A percentile compares a stretch with the other conserved stretches of the same genome.
These are phyloP conservation scores for Sanghuangporus sanghuang DNA, from an alignment of 1,284 basidiomycete species.

Conservation along the genomic window DNA sequence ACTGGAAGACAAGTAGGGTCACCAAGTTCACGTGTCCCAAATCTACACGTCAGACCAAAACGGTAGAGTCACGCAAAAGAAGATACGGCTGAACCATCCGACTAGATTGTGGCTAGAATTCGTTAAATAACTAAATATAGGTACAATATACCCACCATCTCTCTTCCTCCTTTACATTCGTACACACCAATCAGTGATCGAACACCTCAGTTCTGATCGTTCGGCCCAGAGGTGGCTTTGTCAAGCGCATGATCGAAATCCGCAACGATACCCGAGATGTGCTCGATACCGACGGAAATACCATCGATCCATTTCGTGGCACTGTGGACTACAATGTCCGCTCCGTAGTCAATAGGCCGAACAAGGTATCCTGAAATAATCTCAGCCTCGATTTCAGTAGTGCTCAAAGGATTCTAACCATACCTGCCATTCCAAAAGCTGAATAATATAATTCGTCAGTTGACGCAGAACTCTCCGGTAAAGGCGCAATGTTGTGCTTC, in stretches of 20 bases:
- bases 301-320: constrained; percentile 87
- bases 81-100: neutral
- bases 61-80: neutral
- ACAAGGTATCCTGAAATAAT: constrained; percentile 55
- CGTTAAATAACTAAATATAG: neutral
- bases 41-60: neutral
- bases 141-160: neutral
- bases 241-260: constrained; percentile 68
- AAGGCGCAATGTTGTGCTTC: constrained; percentile 68
- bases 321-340: constrained; percentile 81
- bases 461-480: constrained; percentile 41
- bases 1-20: neutral
- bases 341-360: constrained; percentile 74
- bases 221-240: neutral
- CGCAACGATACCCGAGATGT: constrained; percentile 80
- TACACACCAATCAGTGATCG: neutral
- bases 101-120: neutral
- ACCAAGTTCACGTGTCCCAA: neutral
- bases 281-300: constrained; percentile 76
- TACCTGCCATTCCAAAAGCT: constrained; percentile 77
- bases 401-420: too few species aligned
- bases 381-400: neutral
- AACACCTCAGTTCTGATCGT: neutral
- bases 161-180: neutral
- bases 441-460: neutral